Conservation (phyloP, 2,329 filamentous ascomycete genomes). For the Aureobasidium sp. region DNA sequence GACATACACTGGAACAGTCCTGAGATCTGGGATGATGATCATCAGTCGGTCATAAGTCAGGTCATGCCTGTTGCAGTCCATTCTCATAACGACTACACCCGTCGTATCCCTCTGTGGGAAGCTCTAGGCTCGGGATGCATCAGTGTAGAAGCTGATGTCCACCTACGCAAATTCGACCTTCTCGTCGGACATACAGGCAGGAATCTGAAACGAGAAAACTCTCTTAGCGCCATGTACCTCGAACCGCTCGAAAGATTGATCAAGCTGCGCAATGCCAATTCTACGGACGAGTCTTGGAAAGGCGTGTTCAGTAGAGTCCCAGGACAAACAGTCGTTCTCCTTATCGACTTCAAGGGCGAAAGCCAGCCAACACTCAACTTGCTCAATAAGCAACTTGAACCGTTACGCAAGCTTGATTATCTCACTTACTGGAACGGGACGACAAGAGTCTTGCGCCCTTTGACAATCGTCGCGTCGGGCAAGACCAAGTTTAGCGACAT, state of each 20-base stretch:
- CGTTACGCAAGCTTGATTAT: constrained; percentile 33
- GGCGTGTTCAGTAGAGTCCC: constrained; percentile 47
- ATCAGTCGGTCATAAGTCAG: background rate
- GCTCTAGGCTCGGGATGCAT: constrained; percentile 47
- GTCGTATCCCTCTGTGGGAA: constrained; percentile 46
- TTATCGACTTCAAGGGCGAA: constrained; percentile 44
- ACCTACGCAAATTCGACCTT: constrained; percentile 41
- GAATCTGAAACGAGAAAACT: constrained; percentile 38
- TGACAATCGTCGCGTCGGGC: constrained; percentile 48
- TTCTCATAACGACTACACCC: constrained; percentile 54
- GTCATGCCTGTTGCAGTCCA: constrained; percentile 50
- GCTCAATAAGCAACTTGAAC: constrained; percentile 33
- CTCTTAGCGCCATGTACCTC: constrained; percentile 45
- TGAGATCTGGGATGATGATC: background rate
- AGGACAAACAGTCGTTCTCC: constrained; percentile 41
- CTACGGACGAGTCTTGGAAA: constrained; percentile 17
- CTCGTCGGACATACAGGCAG: constrained; percentile 47
- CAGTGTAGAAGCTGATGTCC: constrained; percentile 51
- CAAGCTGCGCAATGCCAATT: background rate
- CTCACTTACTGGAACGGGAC: constrained; percentile 35
- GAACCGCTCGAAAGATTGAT: constrained; percentile 34
- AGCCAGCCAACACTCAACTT: constrained; percentile 24
- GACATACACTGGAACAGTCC: background rate
- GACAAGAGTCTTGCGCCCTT: constrained; percentile 32
- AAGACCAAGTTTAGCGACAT: constrained; percentile 44